Evolutionary conservation across 306 rosid species (phyloP), one percentile per base, ranked within the genome.

Genomic region (Vigna reflexopilosa): DNA sequence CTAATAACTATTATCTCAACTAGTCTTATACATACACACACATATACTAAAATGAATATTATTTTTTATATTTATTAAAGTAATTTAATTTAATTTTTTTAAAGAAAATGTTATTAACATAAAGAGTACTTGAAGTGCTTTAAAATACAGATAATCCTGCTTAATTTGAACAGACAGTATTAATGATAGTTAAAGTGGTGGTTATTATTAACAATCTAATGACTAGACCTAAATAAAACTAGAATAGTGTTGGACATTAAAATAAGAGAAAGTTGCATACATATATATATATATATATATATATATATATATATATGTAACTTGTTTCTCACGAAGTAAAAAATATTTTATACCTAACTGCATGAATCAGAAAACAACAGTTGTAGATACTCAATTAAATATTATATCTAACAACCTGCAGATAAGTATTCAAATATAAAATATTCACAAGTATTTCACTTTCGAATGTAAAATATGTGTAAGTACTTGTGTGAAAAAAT

Each of bases 361-460:
- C 9, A 34, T 11, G 22, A 36, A 24, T 22, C 9, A 64, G 30
- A 65, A 36, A 67, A 68, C 45, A 52, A 56, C 7, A 68, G 26
- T 20, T 42, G 6, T 30, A 45, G 40, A 13, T 57, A 57, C 67
- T 30, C 20, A 40, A 67, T 15, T 45, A 30, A 19, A 67, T 67
- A 66, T n/a, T 40, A 24, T 77, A 51, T 22, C 8, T 2, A 55
- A 67, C 44, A 54, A 54, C 58, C 70, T 26, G 59, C 16, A 12
- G 64, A 64, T 65, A 64, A 64, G 70, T 30, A 45, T 7, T 52
- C 7, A 32, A 34, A 55, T 42, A 77, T 52, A 66, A 67, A 67
- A 77, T 42, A 67, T 16, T 4, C 0, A n/a, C 4, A 48, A 45
- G 59, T 75, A 49, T 20, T 58, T 58, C 65, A 58, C 32, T 1